A percentile compares a stretch with the other conserved stretches of the same genome.
Evolutionary conservation across 257 asterid species (phyloP).

Genomic region (Ehretia macrophylla): DNA sequence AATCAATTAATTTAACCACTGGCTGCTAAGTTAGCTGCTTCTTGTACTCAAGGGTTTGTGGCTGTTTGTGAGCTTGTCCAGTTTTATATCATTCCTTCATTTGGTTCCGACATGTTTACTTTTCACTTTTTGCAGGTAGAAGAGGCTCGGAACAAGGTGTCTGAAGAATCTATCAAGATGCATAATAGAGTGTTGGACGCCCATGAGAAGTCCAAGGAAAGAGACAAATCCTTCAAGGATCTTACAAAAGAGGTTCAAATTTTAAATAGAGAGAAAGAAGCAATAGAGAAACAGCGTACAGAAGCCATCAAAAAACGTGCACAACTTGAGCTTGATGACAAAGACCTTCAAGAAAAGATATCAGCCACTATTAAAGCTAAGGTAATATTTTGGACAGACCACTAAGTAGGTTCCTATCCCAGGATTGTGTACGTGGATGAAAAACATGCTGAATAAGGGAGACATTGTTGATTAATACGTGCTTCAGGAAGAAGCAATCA

Average conservation of each 20-base stretch:
- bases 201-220: slow-evolving; percentile 79
- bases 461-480: slow-evolving; percentile 24
- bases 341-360: slow-evolving; percentile 82
- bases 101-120: background rate
- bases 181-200: slow-evolving; percentile 66
- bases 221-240: slow-evolving; percentile 75
- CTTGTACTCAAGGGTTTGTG: background rate
- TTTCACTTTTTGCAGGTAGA: slow-evolving; percentile 59
- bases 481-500: slow-evolving; percentile 76
- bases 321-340: slow-evolving; percentile 85
- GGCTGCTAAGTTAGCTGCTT: background rate
- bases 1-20: too few species aligned
- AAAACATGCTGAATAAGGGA: background rate
- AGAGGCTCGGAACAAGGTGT: slow-evolving; percentile 57
- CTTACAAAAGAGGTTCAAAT: slow-evolving; percentile 74
- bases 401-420: slow-evolving; percentile 12
- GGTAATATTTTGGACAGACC: slow-evolving; percentile 37
- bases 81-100: background rate
- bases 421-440: background rate
- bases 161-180: slow-evolving; percentile 66
- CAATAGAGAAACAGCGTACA: slow-evolving; percentile 73
- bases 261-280: slow-evolving; percentile 78
- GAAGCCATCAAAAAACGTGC: slow-evolving; percentile 89
- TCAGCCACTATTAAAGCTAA: slow-evolving; percentile 63
- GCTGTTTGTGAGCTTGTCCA: background rate